Evolutionary conservation across 1,139 yeast species (phyloP).

Genomic region (Pichia inconspicua): DNA sequence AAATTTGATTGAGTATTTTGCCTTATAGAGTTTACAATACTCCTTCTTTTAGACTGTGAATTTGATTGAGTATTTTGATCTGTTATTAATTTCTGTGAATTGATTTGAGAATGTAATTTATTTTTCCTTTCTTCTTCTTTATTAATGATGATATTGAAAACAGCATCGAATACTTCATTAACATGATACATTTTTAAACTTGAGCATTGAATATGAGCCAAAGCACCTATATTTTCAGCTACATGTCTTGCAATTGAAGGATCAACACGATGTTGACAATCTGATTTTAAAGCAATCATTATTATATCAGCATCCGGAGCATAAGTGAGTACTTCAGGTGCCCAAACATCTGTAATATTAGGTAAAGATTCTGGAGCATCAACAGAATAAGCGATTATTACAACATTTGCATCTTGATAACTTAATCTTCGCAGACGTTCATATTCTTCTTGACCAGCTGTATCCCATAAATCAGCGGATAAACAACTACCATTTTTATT

Average conservation of each 20-base stretch:
- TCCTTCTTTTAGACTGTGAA: slow-evolving; percentile 2
- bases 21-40: slow-evolving; percentile 1
- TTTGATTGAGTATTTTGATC: not conserved
- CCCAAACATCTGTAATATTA: slow-evolving; percentile 77
- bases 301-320: slow-evolving; percentile 74
- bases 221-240: slow-evolving; percentile 63
- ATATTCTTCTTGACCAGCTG: slow-evolving; percentile 92
- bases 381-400: slow-evolving; percentile 69
- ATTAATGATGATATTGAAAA: slow-evolving; percentile 24
- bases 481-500: slow-evolving; percentile 41
- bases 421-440: slow-evolving; percentile 76
- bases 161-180: slow-evolving; percentile 51
- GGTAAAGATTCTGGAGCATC: slow-evolving; percentile 57
- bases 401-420: slow-evolving; percentile 73
- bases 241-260: slow-evolving; percentile 30
- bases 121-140: slow-evolving; percentile 6
- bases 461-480: slow-evolving; percentile 70
- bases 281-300: slow-evolving; percentile 74
- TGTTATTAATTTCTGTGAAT: not conserved
- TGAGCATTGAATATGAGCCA: slow-evolving; percentile 74
- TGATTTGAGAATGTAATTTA: not conserved
- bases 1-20: not conserved
- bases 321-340: slow-evolving; percentile 76
- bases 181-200: slow-evolving; percentile 66
- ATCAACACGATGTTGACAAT: slow-evolving; percentile 37